phyloP scores from a whole-genome alignment of 2,329 filamentous ascomycete genomes.

The Camillea tinctor region DNA sequence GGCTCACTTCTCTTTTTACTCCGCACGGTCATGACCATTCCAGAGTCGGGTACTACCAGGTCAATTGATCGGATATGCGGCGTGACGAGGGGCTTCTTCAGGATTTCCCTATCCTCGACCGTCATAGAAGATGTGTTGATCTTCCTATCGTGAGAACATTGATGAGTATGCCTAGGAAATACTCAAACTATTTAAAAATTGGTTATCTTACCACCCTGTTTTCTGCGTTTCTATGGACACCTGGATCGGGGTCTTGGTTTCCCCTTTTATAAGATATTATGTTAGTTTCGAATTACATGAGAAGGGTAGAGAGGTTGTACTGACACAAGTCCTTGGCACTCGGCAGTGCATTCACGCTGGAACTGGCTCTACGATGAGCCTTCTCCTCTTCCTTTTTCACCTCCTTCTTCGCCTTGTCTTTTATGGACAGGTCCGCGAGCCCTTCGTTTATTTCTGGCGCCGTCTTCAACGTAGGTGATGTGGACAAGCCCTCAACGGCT shows the following conservation, averaged over 20 bases:
- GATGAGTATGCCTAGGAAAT: slow-evolving; percentile 11
- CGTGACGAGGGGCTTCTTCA: slow-evolving; percentile 76
- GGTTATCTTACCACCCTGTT: slow-evolving; percentile 72
- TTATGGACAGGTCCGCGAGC: not conserved
- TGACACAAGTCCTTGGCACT: slow-evolving; percentile 86
- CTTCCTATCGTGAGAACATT: slow-evolving; percentile 61
- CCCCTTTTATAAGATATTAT: slow-evolving; percentile 53
- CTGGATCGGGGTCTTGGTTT: slow-evolving; percentile 67
- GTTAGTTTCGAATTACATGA: slow-evolving; percentile 11
- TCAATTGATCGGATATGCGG: slow-evolving; percentile 94
- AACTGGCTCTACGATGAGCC: slow-evolving; percentile 65
- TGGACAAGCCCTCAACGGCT: slow-evolving; percentile 75
- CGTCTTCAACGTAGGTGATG: not conserved
- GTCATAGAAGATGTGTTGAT: slow-evolving; percentile 80
- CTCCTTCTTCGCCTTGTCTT: not conserved
- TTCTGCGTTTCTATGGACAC: slow-evolving; percentile 82
- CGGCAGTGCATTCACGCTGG: slow-evolving; percentile 68
- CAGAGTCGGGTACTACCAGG: slow-evolving; percentile 84
- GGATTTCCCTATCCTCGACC: slow-evolving; percentile 78
- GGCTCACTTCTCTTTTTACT: slow-evolving; percentile 70
- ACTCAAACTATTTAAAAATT: not conserved
- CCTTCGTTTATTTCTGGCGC: not conserved
- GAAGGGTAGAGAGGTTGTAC: slow-evolving; percentile 30
- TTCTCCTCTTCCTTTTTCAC: slow-evolving; percentile 45
- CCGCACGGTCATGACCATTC: slow-evolving; percentile 81